These are phyloP conservation scores for Phytophthora constricta DNA, from an alignment of 352 stramenopile genomes.

Conservation along the genomic window DNA sequence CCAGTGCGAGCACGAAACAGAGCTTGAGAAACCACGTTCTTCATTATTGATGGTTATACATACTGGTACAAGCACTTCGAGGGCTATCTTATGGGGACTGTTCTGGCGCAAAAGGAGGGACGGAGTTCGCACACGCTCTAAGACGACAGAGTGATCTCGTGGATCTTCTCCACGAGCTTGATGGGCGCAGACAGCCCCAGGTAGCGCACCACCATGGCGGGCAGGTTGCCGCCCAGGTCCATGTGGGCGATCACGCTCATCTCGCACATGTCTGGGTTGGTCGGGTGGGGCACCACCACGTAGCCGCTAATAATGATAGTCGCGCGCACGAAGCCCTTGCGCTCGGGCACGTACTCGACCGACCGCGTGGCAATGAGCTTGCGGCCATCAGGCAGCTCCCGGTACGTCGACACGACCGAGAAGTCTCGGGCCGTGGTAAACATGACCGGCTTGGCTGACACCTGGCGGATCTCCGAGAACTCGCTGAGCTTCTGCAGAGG, in stretches of 20 bases:
- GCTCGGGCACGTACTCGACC: constrained; percentile 61
- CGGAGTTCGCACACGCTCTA: constrained; percentile 34
- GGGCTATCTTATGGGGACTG: constrained; percentile 22
- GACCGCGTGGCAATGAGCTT: constrained; percentile 77
- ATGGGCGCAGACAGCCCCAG: constrained; percentile 80
- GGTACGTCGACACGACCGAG: constrained; percentile 66
- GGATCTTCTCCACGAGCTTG: constrained; percentile 84
- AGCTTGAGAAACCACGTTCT: background rate
- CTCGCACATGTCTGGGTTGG: constrained; percentile 71
- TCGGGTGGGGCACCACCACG: constrained; percentile 64
- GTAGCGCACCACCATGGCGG: constrained; percentile 75
- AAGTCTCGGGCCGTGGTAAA: constrained; percentile 81
- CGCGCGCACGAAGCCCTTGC: constrained; percentile 56
- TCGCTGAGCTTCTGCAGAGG: constrained; percentile 69
- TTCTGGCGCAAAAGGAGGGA: no score
- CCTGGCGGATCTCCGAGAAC: constrained; percentile 66
- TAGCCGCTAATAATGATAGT: constrained; percentile 72
- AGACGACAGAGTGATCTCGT: constrained; percentile 41
- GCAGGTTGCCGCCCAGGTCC: constrained; percentile 75
- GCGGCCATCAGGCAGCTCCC: constrained; percentile 54
- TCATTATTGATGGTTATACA: constrained; percentile 27
- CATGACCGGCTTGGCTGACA: constrained; percentile 75
- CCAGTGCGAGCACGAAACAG: background rate
- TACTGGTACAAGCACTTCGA: constrained; percentile 31
- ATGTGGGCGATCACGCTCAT: constrained; percentile 79